Conservation (phyloP, 2,329 filamentous ascomycete species). For the Fusarium sp. region DNA sequence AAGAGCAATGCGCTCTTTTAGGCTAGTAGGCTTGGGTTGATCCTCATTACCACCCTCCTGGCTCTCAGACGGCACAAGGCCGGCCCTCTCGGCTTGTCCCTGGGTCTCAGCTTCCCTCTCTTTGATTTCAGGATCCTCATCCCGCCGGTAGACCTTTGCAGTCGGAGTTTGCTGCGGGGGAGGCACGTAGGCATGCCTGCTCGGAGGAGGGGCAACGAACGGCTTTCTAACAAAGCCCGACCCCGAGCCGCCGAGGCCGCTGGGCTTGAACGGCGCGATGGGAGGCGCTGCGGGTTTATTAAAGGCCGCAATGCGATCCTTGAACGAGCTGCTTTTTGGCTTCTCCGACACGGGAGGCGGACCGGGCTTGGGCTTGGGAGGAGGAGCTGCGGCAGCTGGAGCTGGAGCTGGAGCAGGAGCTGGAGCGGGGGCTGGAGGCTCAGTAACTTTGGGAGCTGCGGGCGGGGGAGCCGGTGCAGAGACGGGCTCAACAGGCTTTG, state of each 20-base stretch:
- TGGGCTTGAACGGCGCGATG: conserved; percentile 89
- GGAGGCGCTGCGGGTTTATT: conserved; percentile 90
- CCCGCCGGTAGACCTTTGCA: conserved; percentile 83
- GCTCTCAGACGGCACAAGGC: conserved; percentile 61
- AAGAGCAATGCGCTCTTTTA: conserved; percentile 95
- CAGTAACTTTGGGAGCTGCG: conserved; percentile 49
- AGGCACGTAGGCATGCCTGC: conserved; percentile 90
- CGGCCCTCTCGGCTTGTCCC: conserved; percentile 77
- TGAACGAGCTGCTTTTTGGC: conserved; percentile 82
- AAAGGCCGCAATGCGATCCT: conserved; percentile 95
- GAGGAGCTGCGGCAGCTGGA: conserved; percentile 22
- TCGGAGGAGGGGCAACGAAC: conserved; percentile 94
- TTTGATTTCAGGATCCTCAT: conserved; percentile 83
- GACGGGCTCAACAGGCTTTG: conserved; percentile 51
- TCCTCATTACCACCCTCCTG: conserved; percentile 74
- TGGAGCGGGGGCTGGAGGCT: conserved; percentile 43
- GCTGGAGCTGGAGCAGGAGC: conserved; percentile 44
- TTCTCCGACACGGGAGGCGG: conserved; percentile 80
- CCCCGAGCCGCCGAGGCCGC: conserved; percentile 66
- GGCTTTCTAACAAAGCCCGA: conserved; percentile 92
- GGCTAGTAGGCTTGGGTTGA: conserved; percentile 88
- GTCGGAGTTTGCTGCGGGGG: conserved; percentile 77
- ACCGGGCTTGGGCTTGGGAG: conserved; percentile 59
- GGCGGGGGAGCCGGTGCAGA: conserved; percentile 44
- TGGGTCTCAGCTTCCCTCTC: conserved; percentile 74